These are phyloP conservation scores for Meira miltonrushii DNA, from an alignment of 1,284 basidiomycete species.

Conservation along the genomic window DNA sequence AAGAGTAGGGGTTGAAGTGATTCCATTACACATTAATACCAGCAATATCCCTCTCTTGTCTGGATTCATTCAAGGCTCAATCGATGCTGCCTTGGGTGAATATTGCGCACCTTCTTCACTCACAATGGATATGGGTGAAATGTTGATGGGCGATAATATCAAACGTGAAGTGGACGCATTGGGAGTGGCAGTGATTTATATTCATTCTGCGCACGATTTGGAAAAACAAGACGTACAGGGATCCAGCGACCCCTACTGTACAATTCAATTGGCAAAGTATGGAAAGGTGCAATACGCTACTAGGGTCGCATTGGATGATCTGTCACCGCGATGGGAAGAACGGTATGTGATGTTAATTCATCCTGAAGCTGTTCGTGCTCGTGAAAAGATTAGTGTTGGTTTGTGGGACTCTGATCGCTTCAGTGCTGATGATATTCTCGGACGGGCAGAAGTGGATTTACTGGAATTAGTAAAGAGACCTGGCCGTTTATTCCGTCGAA, in stretches of 20 bases:
- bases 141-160: conserved; percentile 35
- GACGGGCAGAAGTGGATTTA: conserved; percentile 54
- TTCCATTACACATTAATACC: conserved; percentile 29
- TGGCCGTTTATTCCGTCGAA: conserved; percentile 17
- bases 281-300: conserved; percentile 33
- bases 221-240: conserved; percentile 32
- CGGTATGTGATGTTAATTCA: conserved; percentile 25
- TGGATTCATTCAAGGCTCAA: conserved; percentile 33
- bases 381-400: conserved; percentile 38
- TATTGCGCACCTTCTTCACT: conserved; percentile 33
- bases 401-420: conserved; percentile 55
- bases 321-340: conserved; percentile 36
- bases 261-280: conserved; percentile 22
- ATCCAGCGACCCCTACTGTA: conserved; percentile 34
- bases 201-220: conserved; percentile 29
- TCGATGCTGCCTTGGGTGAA: conserved; percentile 32
- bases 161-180: conserved; percentile 35
- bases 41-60: conserved; percentile 28
- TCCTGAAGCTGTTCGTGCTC: conserved; percentile 25
- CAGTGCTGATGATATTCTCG: conserved; percentile 55
- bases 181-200: conserved; percentile 28
- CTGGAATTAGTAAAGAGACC: conserved; percentile 50
- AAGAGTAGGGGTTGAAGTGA: conserved; percentile 26
- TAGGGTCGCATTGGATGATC: conserved; percentile 29
- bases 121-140: conserved; percentile 34